Evolutionary conservation across 441 rosid species (phyloP).

Genomic region (Codiaeum variegatum): DNA sequence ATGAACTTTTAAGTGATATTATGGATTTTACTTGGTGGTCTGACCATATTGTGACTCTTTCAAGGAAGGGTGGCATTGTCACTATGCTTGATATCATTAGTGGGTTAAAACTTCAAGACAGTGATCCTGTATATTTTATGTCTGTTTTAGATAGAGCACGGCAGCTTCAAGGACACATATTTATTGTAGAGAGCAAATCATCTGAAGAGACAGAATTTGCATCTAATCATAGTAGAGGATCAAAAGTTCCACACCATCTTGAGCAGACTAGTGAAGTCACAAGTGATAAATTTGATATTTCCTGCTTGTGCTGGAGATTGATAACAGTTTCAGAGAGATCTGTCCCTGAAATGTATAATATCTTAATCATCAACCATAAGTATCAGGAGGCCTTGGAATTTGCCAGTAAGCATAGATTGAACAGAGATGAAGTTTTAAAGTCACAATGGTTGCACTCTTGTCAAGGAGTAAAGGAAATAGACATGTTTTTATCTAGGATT

Average conservation of each 20-base stretch:
- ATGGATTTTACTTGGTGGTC: constrained; percentile 97
- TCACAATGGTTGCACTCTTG: constrained; percentile 80
- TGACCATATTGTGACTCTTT: constrained; percentile 59
- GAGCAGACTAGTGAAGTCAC: constrained; percentile 34
- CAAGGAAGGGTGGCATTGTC: constrained; percentile 51
- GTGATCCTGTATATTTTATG: constrained; percentile 47
- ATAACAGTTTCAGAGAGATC: constrained; percentile 77
- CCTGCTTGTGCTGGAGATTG: constrained; percentile 59
- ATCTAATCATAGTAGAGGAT: constrained; percentile 35
- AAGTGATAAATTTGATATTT: constrained; percentile 37
- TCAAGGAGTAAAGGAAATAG: constrained; percentile 56
- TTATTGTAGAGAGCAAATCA: constrained; percentile 59
- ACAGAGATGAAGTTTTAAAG: constrained; percentile 77
- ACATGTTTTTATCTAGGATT: constrained; percentile 55
- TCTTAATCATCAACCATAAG: constrained; percentile 54
- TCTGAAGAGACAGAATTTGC: constrained; percentile 32
- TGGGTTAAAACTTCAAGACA: constrained; percentile 54
- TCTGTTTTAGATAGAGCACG: constrained; percentile 65
- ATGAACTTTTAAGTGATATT: constrained; percentile 42
- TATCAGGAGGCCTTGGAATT: constrained; percentile 76
- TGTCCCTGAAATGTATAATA: constrained; percentile 71
- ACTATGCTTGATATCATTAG: constrained; percentile 52
- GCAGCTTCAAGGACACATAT: constrained; percentile 50
- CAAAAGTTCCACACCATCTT: constrained; percentile 27
- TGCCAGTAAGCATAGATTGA: constrained; percentile 74